Conservation (phyloP, 805 yeast genomes). For the Zygosaccharomyces bisporus region DNA sequence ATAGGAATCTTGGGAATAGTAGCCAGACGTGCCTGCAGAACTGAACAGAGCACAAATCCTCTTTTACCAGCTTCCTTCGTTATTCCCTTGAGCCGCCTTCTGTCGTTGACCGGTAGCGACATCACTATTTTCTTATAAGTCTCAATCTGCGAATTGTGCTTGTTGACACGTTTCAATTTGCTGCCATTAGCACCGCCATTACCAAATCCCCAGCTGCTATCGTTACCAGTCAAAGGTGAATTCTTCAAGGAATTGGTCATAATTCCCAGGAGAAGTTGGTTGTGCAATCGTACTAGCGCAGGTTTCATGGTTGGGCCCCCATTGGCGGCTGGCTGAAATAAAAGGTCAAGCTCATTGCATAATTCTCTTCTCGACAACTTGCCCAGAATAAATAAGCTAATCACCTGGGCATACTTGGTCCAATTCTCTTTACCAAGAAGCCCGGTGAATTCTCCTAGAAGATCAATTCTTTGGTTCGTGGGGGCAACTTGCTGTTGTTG, state of each 20-base stretch:
- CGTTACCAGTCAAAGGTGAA: constrained; percentile 64
- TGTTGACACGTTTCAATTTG: constrained; percentile 39
- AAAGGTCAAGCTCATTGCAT: constrained; percentile 51
- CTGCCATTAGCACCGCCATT: constrained; percentile 45
- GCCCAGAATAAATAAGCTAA: constrained; percentile 74
- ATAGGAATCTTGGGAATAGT: constrained; percentile 76
- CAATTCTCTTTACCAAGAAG: constrained; percentile 68
- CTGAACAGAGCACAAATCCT: constrained; percentile 64
- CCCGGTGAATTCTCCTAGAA: constrained; percentile 72
- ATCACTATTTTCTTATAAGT: constrained; percentile 79
- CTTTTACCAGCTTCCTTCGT: constrained; percentile 79
- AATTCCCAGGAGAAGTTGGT: constrained; percentile 74
- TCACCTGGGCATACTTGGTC: constrained; percentile 79
- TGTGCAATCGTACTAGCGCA: constrained; percentile 51
- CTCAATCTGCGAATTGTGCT: constrained; percentile 67
- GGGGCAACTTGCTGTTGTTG: constrained; percentile 10
- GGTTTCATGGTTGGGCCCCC: constrained; percentile 11
- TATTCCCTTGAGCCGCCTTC: constrained; percentile 78
- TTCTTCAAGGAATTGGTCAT: constrained; percentile 81
- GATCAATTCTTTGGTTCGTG: constrained; percentile 46
- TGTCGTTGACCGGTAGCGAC: constrained; percentile 78
- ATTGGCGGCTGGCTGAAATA: constrained; percentile 37
- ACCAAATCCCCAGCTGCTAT: constrained; percentile 51
- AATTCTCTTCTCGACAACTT: constrained; percentile 75
- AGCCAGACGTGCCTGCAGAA: constrained; percentile 61